Evolutionary conservation across 1,284 basidiomycete genomes (phyloP).

Genomic region (Tremellales sp.): DNA sequence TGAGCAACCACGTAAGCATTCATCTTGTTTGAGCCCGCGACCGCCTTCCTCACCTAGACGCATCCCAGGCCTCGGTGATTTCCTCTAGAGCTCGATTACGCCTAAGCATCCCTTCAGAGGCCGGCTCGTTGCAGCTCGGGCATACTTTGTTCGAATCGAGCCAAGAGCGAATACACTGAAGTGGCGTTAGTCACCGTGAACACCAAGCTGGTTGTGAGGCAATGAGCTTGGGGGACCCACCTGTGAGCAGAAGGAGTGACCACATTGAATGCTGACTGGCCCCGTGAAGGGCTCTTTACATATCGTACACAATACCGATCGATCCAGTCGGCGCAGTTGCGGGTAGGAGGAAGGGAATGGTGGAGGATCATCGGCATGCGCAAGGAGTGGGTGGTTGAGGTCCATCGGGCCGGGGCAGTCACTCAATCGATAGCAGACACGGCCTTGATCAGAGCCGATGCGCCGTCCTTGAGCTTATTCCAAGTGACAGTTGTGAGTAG

Average conservation of each 20-base stretch:
- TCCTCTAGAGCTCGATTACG: constrained; percentile 45
- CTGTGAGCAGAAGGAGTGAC: constrained; percentile 47
- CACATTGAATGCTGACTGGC: constrained; percentile 44
- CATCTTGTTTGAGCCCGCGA: background rate
- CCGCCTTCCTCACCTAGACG: constrained; percentile 27
- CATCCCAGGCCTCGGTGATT: constrained; percentile 43
- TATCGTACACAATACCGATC: constrained; percentile 37
- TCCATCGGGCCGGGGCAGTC: background rate
- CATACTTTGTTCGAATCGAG: constrained; percentile 36
- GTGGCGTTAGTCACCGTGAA: background rate
- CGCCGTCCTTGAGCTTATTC: too few relatives aligned
- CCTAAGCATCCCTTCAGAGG: constrained; percentile 35
- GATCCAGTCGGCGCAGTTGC: constrained; percentile 34
- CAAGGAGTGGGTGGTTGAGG: constrained; percentile 30
- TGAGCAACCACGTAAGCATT: constrained; percentile 1
- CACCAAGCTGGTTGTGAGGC: background rate
- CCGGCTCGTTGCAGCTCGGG: constrained; percentile 35
- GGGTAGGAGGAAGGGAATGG: constrained; percentile 33
- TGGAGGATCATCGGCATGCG: constrained; percentile 23
- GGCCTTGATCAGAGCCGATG: too few relatives aligned
- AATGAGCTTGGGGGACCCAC: constrained; percentile 20
- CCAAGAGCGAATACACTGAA: constrained; percentile 39
- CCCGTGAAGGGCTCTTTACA: constrained; percentile 40
- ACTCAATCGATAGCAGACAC: too few relatives aligned
- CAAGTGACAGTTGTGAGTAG: too few relatives aligned